Conservation (phyloP, 352 stramenopile species). For the Pythium insidiosum region DNA sequence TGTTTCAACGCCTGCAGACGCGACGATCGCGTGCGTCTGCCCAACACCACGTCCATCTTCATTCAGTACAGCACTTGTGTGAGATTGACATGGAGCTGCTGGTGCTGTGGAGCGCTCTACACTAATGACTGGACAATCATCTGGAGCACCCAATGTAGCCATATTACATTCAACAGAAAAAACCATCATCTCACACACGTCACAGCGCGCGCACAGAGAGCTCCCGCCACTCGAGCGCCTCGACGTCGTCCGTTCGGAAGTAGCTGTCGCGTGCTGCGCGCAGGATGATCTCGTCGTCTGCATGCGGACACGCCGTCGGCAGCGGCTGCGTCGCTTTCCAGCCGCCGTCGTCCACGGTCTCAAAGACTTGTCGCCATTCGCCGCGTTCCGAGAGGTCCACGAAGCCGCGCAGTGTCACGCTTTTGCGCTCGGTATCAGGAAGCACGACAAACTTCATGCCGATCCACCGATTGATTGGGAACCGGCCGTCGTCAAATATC, state of each 20-base stretch:
- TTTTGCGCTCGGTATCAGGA: neutral
- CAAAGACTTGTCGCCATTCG: neutral
- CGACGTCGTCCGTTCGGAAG: conserved; percentile 6
- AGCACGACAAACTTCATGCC: conserved; percentile 1
- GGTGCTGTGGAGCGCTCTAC: too few relatives aligned
- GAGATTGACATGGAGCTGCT: too few relatives aligned
- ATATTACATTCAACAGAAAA: too few relatives aligned
- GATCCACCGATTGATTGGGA: conserved; percentile 2
- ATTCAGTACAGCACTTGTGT: too few relatives aligned
- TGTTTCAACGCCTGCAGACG: too few relatives aligned
- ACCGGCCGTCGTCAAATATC: conserved; percentile 1
- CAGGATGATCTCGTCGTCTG: conserved; percentile 1
- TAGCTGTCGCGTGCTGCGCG: conserved; percentile 2
- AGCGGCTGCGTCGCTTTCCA: neutral
- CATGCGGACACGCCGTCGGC: neutral
- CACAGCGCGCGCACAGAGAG: neutral
- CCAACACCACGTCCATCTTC: too few relatives aligned
- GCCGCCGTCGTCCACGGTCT: conserved; percentile 3
- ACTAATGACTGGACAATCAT: too few relatives aligned
- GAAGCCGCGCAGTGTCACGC: neutral
- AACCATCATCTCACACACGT: too few relatives aligned
- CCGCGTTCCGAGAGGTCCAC: conserved; percentile 1
- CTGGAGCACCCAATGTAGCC: too few relatives aligned
- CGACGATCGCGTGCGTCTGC: too few relatives aligned
- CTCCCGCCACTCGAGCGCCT: conserved; percentile 4